These are phyloP conservation scores for Yamadazyma nakazawae DNA, from an alignment of 805 yeast genomes.

Conservation along the genomic window DNA sequence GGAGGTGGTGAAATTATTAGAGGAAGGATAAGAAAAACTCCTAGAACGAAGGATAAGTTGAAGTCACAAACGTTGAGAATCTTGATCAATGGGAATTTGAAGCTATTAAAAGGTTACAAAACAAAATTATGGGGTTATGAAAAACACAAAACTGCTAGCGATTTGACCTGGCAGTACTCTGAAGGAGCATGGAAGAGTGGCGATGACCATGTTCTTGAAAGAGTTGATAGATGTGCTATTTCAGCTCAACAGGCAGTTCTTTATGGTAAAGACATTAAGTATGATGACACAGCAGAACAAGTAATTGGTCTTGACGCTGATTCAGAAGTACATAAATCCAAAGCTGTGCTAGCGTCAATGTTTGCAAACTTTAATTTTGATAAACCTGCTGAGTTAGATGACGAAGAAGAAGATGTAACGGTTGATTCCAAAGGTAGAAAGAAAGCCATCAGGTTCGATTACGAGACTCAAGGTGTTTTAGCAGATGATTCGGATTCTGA, in stretches of 20 bases:
- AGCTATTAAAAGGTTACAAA: conserved; percentile 59
- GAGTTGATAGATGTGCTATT: conserved; percentile 32
- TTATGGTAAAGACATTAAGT: conserved; percentile 21
- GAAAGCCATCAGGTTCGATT: conserved; percentile 30
- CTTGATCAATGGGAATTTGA: conserved; percentile 53
- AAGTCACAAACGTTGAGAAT: conserved; percentile 64
- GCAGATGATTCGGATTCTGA: conserved; percentile 10
- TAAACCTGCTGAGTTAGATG: conserved; percentile 34
- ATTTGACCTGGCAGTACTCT: conserved; percentile 58
- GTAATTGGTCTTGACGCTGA: background rate
- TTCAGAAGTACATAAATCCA: conserved; percentile 26
- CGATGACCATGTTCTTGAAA: conserved; percentile 73
- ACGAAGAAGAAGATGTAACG: conserved; percentile 31
- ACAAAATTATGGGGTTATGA: conserved; percentile 90
- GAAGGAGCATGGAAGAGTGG: conserved; percentile 80
- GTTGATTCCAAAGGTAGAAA: conserved; percentile 38
- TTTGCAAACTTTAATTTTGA: conserved; percentile 33
- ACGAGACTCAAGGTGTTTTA: conserved; percentile 23
- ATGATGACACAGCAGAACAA: conserved; percentile 12
- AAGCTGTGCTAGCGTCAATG: conserved; percentile 32
- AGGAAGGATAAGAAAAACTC: conserved; percentile 62
- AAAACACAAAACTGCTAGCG: conserved; percentile 57
- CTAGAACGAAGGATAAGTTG: conserved; percentile 45
- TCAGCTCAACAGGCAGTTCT: conserved; percentile 21
- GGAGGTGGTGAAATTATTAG: conserved; percentile 40